These are phyloP conservation scores for Trametes polyzona DNA, from an alignment of 1,284 basidiomycete species.

Conservation along the genomic window DNA sequence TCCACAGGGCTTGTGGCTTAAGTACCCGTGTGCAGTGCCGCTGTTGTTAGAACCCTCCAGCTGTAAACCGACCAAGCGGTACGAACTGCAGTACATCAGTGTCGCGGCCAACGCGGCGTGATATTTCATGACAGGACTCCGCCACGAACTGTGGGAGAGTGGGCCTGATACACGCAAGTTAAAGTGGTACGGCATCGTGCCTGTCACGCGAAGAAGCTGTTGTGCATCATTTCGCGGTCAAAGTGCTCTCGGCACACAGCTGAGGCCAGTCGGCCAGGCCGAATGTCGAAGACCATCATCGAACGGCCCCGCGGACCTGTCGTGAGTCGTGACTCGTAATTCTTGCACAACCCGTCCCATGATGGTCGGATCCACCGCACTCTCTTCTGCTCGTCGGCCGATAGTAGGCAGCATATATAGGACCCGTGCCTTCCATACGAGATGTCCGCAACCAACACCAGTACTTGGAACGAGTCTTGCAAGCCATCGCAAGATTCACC, in stretches of 20 bases:
- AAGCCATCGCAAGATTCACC: not conserved
- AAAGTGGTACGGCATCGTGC: too few relatives aligned
- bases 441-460: not conserved
- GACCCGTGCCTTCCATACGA: not conserved
- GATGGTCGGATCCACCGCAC: constrained; percentile 5
- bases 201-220: not conserved
- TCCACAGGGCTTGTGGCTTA: not conserved
- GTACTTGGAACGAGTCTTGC: not conserved
- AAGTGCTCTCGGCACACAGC: not conserved
- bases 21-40: not conserved
- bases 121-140: not conserved
- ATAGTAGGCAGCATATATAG: constrained; percentile 8
- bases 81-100: not conserved
- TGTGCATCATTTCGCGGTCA: constrained; percentile 13
- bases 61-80: not conserved
- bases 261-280: too few relatives aligned
- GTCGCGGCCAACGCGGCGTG: constrained; percentile 3
- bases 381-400: not conserved
- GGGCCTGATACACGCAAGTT: too few relatives aligned
- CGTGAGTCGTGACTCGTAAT: constrained; percentile 1
- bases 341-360: not conserved
- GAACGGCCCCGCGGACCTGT: not conserved
- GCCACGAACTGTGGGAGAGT: not conserved
- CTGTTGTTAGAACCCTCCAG: not conserved
- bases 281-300: not conserved